Evolutionary conservation across 768 basidiomycete genomes (phyloP).

Genomic region (Hypsizygus marmoreus): DNA sequence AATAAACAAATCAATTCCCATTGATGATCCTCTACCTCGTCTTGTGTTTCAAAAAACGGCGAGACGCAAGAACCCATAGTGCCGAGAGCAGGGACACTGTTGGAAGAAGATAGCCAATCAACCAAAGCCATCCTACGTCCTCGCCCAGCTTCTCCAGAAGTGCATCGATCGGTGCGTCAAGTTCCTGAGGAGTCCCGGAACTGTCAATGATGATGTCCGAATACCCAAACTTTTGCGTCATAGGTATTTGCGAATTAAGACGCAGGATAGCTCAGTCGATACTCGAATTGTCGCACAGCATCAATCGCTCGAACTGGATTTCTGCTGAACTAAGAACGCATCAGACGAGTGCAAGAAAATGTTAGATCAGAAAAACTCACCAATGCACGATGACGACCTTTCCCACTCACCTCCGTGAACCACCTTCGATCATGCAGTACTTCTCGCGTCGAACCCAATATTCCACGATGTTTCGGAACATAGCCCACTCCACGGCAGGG

Average conservation of each 20-base stretch:
- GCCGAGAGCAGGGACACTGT: constrained; percentile 19
- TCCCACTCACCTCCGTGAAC: constrained; percentile 81
- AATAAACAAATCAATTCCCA: too few relatives aligned
- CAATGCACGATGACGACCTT: constrained; percentile 90
- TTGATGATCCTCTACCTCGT: too few relatives aligned
- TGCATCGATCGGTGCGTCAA: constrained; percentile 54
- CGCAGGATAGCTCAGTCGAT: constrained; percentile 71
- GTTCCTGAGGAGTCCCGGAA: constrained; percentile 70
- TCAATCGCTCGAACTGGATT: constrained; percentile 82
- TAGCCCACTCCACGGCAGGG: constrained; percentile 83
- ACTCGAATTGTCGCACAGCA: constrained; percentile 69
- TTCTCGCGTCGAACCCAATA: constrained; percentile 80
- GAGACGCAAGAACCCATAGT: constrained; percentile 9
- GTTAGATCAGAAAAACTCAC: constrained; percentile 42
- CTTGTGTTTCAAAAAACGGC: too few relatives aligned
- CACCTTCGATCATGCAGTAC: constrained; percentile 84
- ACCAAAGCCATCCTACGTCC: constrained; percentile 58
- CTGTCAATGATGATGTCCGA: constrained; percentile 91
- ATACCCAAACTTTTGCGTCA: constrained; percentile 74
- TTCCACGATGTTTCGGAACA: constrained; percentile 66
- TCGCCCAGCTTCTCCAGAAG: constrained; percentile 46
- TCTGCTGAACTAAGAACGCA: constrained; percentile 37
- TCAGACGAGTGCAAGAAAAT: background rate
- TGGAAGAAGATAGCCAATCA: constrained; percentile 31
- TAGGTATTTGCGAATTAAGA: constrained; percentile 78